Base-by-base conservation (phyloP, 2,329 filamentous ascomycete species). In the Fusarium scirpi region DNA sequence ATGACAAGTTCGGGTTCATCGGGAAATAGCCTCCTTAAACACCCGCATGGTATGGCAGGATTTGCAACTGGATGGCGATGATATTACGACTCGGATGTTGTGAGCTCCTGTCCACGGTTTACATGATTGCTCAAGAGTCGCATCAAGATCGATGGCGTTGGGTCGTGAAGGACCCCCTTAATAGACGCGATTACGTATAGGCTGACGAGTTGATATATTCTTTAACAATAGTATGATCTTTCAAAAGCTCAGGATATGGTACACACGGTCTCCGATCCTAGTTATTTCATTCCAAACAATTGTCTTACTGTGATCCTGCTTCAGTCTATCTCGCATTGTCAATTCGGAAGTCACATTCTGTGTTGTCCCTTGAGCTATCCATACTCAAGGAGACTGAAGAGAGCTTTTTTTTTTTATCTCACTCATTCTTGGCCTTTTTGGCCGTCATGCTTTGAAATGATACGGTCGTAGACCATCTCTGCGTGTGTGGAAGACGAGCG, bases 41-140 rank as follows among this genome's bases (percentile, higher is more conserved):
- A 38, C 34, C 34, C 34, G 18, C 10, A 12, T n/a, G 1, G 10
- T 38, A 38, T 38, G 34, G 4, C 34, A n/a, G 34, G 6, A 38
- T 12, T n/a, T 18, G 10, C 6, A 7, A n/a, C 18, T 11, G 18
- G 10, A 38, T 38, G 10, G 18, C 10, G 3, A 38, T 18, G 6
- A 12, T 12, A 12, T n/a, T 10, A 6, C 0, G 12, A 30, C 5
- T n/a, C 18, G 10, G 18, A 12, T 11, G 10, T 9, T 18, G 32
- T 9, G 10, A 18, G 9, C 10, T 11, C 6, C 34, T 9, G 11
- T 38, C 34, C 34, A 11, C 2, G 18, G 18, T 38, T n/a, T n/a
- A n/a, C 8, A 5, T 18, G 18, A 18, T n/a, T 38, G 18, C 10
- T n/a, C 34, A 18, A 38, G 27, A 3, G 4, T n/a, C 18, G 34